Conservation (phyloP, 768 basidiomycete genomes). For the Cubamyces sp. region DNA sequence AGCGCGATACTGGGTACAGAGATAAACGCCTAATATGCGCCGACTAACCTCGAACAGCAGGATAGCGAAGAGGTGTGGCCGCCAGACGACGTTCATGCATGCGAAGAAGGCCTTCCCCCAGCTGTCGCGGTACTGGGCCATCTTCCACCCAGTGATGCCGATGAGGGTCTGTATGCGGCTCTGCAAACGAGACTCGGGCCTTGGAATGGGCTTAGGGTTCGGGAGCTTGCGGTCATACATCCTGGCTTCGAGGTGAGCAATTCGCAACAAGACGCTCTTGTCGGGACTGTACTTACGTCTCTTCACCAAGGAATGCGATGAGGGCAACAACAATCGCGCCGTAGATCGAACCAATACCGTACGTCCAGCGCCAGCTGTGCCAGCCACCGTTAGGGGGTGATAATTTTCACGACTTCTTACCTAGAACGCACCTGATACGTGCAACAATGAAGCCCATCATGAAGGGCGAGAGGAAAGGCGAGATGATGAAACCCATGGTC, state of each 20-base stretch:
- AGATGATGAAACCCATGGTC: slow-evolving; percentile 75
- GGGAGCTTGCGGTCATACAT: slow-evolving; percentile 64
- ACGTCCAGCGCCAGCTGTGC: slow-evolving; percentile 63
- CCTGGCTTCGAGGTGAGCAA: slow-evolving; percentile 36
- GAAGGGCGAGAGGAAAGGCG: slow-evolving; percentile 67
- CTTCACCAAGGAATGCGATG: slow-evolving; percentile 64
- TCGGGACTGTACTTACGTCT: slow-evolving; percentile 51
- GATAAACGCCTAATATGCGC: background rate
- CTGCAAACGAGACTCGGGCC: slow-evolving; percentile 45
- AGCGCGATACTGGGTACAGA: background rate
- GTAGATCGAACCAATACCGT: slow-evolving; percentile 68
- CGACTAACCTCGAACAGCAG: slow-evolving; percentile 54
- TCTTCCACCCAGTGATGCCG: slow-evolving; percentile 64
- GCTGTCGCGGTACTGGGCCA: slow-evolving; percentile 57
- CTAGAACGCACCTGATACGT: slow-evolving; percentile 41
- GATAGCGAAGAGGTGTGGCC: slow-evolving; percentile 59
- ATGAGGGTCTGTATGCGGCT: slow-evolving; percentile 61
- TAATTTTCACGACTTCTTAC: background rate
- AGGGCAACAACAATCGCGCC: slow-evolving; percentile 55
- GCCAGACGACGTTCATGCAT: slow-evolving; percentile 59
- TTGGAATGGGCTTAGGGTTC: slow-evolving; percentile 47
- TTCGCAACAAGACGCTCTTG: too few species aligned
- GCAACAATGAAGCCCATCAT: slow-evolving; percentile 71
- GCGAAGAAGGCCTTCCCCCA: slow-evolving; percentile 52
- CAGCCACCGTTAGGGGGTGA: background rate